Evolutionary conservation across 2,329 filamentous ascomycete genomes (phyloP).

Genomic region (Aaosphaeria arxii): DNA sequence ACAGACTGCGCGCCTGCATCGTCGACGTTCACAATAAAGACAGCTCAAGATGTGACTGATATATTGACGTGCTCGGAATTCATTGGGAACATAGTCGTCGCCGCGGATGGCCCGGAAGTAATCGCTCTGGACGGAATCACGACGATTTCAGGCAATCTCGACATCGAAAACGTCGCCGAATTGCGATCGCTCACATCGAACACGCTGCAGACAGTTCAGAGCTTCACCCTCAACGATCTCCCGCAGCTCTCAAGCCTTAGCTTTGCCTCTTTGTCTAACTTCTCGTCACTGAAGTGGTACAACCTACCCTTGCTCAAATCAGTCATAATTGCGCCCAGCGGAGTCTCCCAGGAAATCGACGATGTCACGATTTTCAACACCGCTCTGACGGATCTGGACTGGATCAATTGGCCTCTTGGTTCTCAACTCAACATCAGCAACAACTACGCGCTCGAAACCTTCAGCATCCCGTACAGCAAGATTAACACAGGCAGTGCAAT

Average conservation of each 20-base stretch:
- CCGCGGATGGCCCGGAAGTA: constrained; percentile 11
- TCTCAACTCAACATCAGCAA: constrained; percentile 10
- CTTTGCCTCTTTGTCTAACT: constrained; percentile 13
- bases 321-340: constrained; percentile 8
- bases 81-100: constrained; percentile 14
- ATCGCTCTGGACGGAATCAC: constrained; percentile 14
- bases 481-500: constrained; percentile 13
- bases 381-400: constrained; percentile 13
- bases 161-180: constrained; percentile 8
- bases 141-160: constrained; percentile 10
- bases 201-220: constrained; percentile 8
- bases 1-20: constrained; percentile 13
- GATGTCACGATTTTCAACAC: constrained; percentile 16
- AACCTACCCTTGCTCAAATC: constrained; percentile 8
- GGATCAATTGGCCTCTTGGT: constrained; percentile 19
- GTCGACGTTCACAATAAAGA: constrained; percentile 13
- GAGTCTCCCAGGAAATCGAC: constrained; percentile 8
- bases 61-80: constrained; percentile 14
- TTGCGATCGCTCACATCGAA: constrained; percentile 14
- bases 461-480: constrained; percentile 11
- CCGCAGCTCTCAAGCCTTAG: constrained; percentile 13
- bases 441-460: constrained; percentile 11
- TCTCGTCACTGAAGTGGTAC: constrained; percentile 10
- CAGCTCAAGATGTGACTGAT: constrained; percentile 10
- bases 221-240: constrained; percentile 14